Evolutionary conservation across 192 early-diverging fungal species (phyloP), one percentile per base, ranked within the genome.

Genomic region (Entophlyctis luteolus): DNA sequence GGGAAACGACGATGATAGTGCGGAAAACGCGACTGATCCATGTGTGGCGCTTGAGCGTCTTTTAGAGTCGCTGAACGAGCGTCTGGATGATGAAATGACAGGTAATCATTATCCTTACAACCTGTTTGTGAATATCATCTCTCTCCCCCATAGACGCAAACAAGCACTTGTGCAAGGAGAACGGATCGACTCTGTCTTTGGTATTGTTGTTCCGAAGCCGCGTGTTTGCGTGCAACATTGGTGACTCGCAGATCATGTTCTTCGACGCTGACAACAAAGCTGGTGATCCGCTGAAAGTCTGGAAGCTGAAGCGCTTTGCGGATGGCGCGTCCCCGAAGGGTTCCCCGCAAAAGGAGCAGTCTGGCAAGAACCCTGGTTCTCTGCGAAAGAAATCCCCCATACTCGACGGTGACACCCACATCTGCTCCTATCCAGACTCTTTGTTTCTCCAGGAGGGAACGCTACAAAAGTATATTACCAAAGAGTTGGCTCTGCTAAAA

Each of bases 401-500:
- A 2, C 20, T n/a, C 10, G 58, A 59, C 38, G 5, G 20, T 10
- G 48, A 63, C 32, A 25, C 62, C 12, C 62, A 63, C n/a, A 35
- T 20, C 10, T 63, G 62, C n/a, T 48, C 46, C 2, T 63, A 20
- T 33, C 62, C 62, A 0, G 62, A 63, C 31, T 63, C 62, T 50
- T 29, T 63, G 20, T 63, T 63, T 50, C 22, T 63, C 6, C 62
- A 63, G 33, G 62, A 63, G 33, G 62, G 62, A 50, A 63, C 62
- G 48, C 12, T 50, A 22, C 62, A 63, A 49, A 48, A 49, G 16
- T 63, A 63, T 48, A 63, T 63, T 63, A 31, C 62, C 31, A 16
- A 48, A 6, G 62, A 63, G 18, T 63, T 27, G 12, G 32, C 27
- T 12, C 48, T 49, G 16, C 33, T 63, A 32, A 20, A 48, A 29